Base-by-base conservation (phyloP, 2,329 filamentous ascomycete species). In the Exserohilum turcica region DNA sequence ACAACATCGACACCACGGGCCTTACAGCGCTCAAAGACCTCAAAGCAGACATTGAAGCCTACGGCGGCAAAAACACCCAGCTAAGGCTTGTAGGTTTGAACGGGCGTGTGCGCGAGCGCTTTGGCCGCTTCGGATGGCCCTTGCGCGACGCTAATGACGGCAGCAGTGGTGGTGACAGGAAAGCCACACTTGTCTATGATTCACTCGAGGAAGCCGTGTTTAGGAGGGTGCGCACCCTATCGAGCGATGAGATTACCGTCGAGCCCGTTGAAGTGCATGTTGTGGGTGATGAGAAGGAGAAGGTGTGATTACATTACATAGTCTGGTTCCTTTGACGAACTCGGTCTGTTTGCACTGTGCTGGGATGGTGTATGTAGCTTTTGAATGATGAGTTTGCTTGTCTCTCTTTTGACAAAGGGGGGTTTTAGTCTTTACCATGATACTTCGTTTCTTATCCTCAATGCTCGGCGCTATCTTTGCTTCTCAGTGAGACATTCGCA, bases 1-100 rank as follows among this genome's bases (percentile, higher is more conserved):
- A 80, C 13, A 80, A 83, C 54, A 75, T 83, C 7, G 83, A 85
- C 51, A 77, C 78, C 0, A 85, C 82, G 0, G 82, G 80, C 0
- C 74, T 83, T 3, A 73, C 76, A 0, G 78, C 82, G 7, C 65
- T 85, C 6, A 74, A 74, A 33, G 80, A 80, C 31, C 66, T 85
- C 16, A 73, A 79, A 15, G 71, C 71, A 12, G 81, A 83, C 58
- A 58, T 84, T 3, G 72, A 76, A 15, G 77, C 77, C 19, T 85
- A 82, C 48, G 79, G 77, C 0, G 82, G 83, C 0, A 67, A 75
- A 2, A 64, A 68, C 0, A 72, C 80, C 0, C 76, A 81, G 46
- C 60, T 84, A 2, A 66, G 82, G 0, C 80, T 85, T 37, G 77
- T 79, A 1, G 78, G 78, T 6, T 73, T 84, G 71, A 74, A 74